phyloP scores from a whole-genome alignment of 768 basidiomycete species.

The Tricholoma hemisulphureum region DNA sequence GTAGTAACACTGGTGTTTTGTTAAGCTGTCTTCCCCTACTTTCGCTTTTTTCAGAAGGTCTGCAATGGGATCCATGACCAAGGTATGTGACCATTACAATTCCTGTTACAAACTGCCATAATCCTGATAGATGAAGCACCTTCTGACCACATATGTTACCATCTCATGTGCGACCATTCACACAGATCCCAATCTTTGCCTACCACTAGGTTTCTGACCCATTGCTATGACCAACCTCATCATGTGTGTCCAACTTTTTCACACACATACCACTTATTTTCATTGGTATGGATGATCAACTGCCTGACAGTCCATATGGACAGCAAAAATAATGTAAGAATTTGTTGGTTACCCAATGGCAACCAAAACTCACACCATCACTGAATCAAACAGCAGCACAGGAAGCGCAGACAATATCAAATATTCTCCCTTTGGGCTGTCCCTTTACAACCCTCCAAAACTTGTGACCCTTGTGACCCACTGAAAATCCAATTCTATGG shows the following conservation, averaged over 20 bases:
- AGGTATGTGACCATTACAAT: not conserved
- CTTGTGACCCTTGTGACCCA: not conserved
- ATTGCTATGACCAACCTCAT: not conserved
- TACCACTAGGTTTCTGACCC: no score
- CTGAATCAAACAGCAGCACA: not conserved
- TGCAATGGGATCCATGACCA: not conserved
- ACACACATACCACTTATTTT: no score
- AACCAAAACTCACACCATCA: not conserved
- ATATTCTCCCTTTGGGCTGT: not conserved
- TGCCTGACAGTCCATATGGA: conserved; percentile 1
- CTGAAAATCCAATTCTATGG: not conserved
- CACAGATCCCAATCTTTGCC: not conserved
- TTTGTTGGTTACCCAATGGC: not conserved
- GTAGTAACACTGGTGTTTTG: not conserved
- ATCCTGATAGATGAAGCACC: not conserved
- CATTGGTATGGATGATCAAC: not conserved
- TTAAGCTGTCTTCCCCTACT: not conserved
- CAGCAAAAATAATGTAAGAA: not conserved
- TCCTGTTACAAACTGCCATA: not conserved
- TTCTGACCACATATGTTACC: not conserved
- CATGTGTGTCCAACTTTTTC: not conserved
- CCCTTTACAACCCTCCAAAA: not conserved
- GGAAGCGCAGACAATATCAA: not conserved
- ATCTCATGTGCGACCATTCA: not conserved
- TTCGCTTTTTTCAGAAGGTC: not conserved